Evolutionary conservation across 106 monocot genomes (phyloP).

Genomic region (Gastrodia elata): DNA sequence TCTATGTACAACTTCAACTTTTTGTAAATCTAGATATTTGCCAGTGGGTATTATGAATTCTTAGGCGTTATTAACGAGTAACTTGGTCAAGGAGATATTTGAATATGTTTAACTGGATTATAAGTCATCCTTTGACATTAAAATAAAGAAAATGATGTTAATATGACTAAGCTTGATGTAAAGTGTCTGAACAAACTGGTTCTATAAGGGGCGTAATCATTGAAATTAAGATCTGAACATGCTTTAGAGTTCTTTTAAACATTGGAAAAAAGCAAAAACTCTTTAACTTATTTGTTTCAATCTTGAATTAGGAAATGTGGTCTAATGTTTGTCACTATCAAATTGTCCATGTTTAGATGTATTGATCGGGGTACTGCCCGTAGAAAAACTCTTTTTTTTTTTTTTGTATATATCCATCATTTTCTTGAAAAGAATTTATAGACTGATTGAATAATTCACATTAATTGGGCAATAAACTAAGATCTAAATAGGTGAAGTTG

Average conservation of each 20-base stretch:
- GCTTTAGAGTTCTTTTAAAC: neutral
- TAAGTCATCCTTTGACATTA: neutral
- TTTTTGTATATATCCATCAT: no score
- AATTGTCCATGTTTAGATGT: no score
- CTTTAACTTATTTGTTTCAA: no score
- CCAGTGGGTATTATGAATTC: neutral
- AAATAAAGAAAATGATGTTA: conserved; percentile 1
- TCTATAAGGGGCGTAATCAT: neutral
- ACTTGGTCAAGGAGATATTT: neutral
- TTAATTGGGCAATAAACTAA: no score
- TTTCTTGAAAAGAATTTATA: no score
- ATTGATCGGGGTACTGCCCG: no score
- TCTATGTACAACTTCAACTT: neutral
- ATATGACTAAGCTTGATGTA: neutral
- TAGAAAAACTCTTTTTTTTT: no score
- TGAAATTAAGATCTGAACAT: neutral
- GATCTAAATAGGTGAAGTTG: no score
- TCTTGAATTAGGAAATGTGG: no score
- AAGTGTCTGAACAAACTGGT: neutral
- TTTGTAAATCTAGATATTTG: conserved; percentile 6
- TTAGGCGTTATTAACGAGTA: neutral
- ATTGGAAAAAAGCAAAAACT: no score
- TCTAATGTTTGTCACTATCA: no score
- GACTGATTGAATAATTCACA: no score
- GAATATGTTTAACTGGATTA: neutral